Evolutionary conservation across 441 rosid genomes (phyloP).

Genomic region (Aquilaria agallochum): DNA sequence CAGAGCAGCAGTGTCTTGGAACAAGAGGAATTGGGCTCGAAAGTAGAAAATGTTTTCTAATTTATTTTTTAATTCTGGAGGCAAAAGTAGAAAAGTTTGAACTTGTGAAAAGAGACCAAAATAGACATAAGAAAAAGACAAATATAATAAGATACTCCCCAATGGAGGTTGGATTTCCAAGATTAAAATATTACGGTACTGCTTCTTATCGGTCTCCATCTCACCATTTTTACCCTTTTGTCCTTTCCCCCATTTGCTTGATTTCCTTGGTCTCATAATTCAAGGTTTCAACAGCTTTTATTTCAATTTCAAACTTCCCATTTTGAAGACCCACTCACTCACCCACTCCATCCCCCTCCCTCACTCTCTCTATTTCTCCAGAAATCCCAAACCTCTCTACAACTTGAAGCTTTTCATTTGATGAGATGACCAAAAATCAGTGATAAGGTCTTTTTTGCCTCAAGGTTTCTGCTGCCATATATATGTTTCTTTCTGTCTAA

Average conservation of each 20-base stretch:
- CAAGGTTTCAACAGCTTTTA: conserved; percentile 14
- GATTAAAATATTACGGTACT: neutral
- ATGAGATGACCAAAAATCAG: too few species aligned
- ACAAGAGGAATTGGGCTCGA: neutral
- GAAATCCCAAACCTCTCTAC: neutral
- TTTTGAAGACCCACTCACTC: conserved; percentile 52
- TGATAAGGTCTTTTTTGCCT: too few species aligned
- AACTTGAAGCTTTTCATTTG: neutral
- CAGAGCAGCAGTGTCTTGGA: too few species aligned
- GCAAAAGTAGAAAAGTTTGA: conserved; percentile 3
- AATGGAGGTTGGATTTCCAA: conserved; percentile 21
- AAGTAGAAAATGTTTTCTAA: conserved; percentile 13
- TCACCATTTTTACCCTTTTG: conserved; percentile 14
- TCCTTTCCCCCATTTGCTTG: conserved; percentile 11
- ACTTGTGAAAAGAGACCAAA: conserved; percentile 20
- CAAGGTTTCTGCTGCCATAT: neutral
- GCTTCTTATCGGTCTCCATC: neutral
- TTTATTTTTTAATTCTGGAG: too few species aligned
- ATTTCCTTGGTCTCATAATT: conserved; percentile 3
- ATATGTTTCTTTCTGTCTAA: neutral
- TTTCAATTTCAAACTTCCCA: conserved; percentile 16
- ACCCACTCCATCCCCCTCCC: conserved; percentile 16
- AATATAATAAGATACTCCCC: conserved; percentile 4
- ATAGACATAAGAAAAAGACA: conserved; percentile 6
- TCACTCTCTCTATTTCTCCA: conserved; percentile 12